A percentile compares a stretch with the other conserved stretches of the same genome.
Evolutionary conservation across 345 rosid genomes (phyloP).

Genomic region (Acer negundo): DNA sequence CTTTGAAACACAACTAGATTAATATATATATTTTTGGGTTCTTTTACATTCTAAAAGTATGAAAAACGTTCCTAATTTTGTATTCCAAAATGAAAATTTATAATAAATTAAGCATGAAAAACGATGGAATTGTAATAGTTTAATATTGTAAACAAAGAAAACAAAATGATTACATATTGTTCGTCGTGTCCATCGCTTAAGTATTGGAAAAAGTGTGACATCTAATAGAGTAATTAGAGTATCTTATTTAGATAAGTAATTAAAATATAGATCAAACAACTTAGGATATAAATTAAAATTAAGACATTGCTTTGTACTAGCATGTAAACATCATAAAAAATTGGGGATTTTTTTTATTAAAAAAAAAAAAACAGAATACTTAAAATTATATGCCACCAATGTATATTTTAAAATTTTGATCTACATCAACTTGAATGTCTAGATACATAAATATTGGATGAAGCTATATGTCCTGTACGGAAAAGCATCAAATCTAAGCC

Average conservation of each 20-base stretch:
- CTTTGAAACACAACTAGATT: conserved; percentile 10
- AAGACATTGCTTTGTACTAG: background rate
- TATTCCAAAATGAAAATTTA: conserved; percentile 5
- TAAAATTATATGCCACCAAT: background rate
- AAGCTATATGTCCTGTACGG: conserved; percentile 5
- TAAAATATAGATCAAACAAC: conserved; percentile 14
- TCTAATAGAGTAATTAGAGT: background rate
- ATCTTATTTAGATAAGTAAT: conserved; percentile 2
- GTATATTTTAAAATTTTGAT: background rate
- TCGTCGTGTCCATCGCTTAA: conserved; percentile 18
- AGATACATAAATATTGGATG: no score
- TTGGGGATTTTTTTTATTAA: background rate
- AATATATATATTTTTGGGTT: background rate
- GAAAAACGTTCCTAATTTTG: background rate
- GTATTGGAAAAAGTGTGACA: conserved; percentile 15
- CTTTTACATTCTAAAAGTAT: conserved; percentile 25
- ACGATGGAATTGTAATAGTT: conserved; percentile 16
- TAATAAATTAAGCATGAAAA: conserved; percentile 21
- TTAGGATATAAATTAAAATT: background rate
- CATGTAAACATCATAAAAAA: background rate
- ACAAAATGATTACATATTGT: conserved; percentile 28
- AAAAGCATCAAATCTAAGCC: background rate
- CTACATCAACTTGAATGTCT: background rate
- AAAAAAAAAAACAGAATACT: background rate
- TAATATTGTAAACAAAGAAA: conserved; percentile 10